phyloP scores from a whole-genome alignment of 2,329 filamentous ascomycete genomes.

The Ceratocystis huliohia region DNA sequence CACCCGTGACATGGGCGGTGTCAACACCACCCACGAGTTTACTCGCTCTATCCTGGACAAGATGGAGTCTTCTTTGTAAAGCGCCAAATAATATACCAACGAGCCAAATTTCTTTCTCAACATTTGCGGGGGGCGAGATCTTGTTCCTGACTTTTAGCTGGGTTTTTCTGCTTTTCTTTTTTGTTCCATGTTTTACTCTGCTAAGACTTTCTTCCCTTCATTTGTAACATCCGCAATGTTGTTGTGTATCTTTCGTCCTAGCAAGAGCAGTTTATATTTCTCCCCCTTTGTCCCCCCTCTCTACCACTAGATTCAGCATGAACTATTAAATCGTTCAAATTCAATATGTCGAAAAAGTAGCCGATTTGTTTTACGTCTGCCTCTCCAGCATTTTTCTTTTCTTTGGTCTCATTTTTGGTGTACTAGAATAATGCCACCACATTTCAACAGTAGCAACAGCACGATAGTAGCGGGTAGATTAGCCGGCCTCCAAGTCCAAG shows the following conservation, averaged over 20 bases:
- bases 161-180: background rate
- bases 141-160: background rate
- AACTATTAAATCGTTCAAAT: background rate
- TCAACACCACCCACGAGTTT: constrained; percentile 83
- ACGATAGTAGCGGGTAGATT: background rate
- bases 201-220: background rate
- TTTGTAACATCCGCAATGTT: background rate
- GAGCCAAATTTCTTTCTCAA: constrained; percentile 5
- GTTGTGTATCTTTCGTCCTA: background rate
- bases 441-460: background rate
- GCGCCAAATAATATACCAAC: background rate
- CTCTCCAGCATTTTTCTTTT: background rate
- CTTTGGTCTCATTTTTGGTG: background rate
- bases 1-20: constrained; percentile 92
- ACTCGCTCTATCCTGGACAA: constrained; percentile 86
- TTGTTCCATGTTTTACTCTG: background rate
- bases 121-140: background rate
- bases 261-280: constrained; percentile 3
- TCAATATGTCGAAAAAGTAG: background rate
- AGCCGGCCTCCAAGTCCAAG: background rate
- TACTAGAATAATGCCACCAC: background rate
- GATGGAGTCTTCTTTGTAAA: constrained; percentile 52
- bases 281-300: background rate
- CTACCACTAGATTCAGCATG: background rate
- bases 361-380: background rate